A percentile compares a stretch with the other conserved stretches of the same genome.
These are phyloP conservation scores for Fraxinus anomala DNA, from an alignment of 257 asterid species.

Conservation along the genomic window DNA sequence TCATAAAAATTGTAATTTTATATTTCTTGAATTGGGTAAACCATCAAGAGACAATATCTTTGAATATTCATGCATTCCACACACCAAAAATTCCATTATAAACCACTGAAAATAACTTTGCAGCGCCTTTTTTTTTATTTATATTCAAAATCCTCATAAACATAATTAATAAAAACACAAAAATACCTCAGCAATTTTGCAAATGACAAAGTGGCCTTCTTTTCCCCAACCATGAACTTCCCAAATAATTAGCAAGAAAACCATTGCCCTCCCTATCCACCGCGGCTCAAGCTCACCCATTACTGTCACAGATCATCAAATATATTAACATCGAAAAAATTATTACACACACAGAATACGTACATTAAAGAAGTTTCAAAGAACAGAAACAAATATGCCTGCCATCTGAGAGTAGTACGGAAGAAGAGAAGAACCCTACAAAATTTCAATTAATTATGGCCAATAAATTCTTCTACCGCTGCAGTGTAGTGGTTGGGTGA, in stretches of 20 bases:
- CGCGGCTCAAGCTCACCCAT: slow-evolving; percentile 42
- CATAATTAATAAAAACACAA: neutral
- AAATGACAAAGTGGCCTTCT: slow-evolving; percentile 73
- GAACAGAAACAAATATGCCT: slow-evolving; percentile 13
- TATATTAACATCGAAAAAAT: neutral
- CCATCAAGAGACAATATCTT: slow-evolving; percentile 1
- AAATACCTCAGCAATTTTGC: slow-evolving; percentile 86
- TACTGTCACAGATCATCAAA: slow-evolving; percentile 26
- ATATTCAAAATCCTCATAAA: neutral
- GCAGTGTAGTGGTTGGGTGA: neutral
- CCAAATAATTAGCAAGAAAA: slow-evolving; percentile 40
- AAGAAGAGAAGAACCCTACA: slow-evolving; percentile 26
- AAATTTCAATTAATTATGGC: slow-evolving; percentile 8
- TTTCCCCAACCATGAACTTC: slow-evolving; percentile 70
- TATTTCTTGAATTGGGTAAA: slow-evolving; percentile 7
- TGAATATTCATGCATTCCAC: neutral
- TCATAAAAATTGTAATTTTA: neutral
- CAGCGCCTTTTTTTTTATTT: neutral
- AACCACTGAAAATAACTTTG: neutral
- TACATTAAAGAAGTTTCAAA: neutral
- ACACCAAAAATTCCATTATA: neutral
- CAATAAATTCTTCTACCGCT: neutral
- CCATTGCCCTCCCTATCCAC: slow-evolving; percentile 39
- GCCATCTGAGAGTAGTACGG: neutral
- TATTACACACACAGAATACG: neutral